Base-by-base conservation (phyloP, 257 asterid genomes). In the Dorcoceras hygrometricum region DNA sequence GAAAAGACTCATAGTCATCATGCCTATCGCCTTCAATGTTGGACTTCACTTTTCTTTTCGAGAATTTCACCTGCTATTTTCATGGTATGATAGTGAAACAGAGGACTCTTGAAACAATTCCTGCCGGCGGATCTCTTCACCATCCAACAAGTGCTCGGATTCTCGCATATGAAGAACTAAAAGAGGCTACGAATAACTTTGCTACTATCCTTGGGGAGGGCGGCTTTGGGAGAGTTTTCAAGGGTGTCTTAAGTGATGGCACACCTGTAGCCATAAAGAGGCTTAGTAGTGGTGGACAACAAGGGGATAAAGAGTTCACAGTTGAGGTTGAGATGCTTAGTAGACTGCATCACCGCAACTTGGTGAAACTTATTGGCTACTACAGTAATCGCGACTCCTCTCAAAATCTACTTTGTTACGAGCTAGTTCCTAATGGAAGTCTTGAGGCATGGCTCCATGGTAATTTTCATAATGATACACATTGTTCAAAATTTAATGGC, bases 321-420 rank as follows among this genome's bases (percentile, higher is more conserved):
- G 97, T 93, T 66, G 98, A 93, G 83, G 97, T 93, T 62, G 97
- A 93, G 81, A 93, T 93, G 97, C 97, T 93, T 64, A 93, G 98
- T 72, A 79, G 98, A 80, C 80, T 93, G 66, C 98, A 90, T 84
- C 97, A 93, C 74, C 95, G 98, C 50, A 90, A 93, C 80, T 89
- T 93, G 57, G 98, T 93, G 72, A 93, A 93, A 78, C 97, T 92
- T 67, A 87, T 92, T 60, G 98, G 98, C 68, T 93, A 88, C 57
- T 90, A 82, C 75, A 86, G 95, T 77, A 90, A 81, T 75, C 91
- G 87, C 3, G 92, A 86, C 43, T 63, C 89, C 63, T 89, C 96
- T 5, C 95, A 87, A 70, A 89, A 89, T 82, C 84, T 90, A 50
- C 97, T 93, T 31, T 93, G 99, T 75, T 93, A 93, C 66, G 97